phyloP scores from a whole-genome alignment of 768 basidiomycete species.

The Cubamyces lactineus region DNA sequence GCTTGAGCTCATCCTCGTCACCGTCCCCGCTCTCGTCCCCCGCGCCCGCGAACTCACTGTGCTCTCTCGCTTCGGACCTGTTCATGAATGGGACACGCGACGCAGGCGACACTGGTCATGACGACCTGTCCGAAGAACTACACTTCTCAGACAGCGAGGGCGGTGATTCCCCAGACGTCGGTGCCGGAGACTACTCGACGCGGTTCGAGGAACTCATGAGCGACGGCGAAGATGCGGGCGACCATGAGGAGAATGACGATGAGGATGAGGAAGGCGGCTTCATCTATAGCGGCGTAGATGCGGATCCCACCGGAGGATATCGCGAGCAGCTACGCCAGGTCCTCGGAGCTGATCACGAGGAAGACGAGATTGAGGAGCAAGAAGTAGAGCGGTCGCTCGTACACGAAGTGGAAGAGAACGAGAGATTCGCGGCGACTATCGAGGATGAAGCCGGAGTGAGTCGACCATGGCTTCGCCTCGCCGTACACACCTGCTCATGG shows the following conservation, averaged over 20 bases:
- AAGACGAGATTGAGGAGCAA: constrained; percentile 47
- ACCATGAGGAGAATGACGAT: constrained; percentile 33
- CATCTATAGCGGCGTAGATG: constrained; percentile 74
- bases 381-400: constrained; percentile 52
- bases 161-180: constrained; percentile 45
- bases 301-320: constrained; percentile 55
- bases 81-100: constrained; percentile 35
- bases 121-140: constrained; percentile 14
- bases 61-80: constrained; percentile 6
- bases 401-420: constrained; percentile 42
- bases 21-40: neutral
- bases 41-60: neutral
- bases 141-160: constrained; percentile 47
- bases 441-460: constrained; percentile 41
- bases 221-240: constrained; percentile 36
- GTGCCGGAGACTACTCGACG: constrained; percentile 62
- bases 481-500: constrained; percentile 30
- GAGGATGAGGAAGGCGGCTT: constrained; percentile 65
- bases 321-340: constrained; percentile 71
- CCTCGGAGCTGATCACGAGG: constrained; percentile 64
- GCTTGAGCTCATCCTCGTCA: constrained; percentile 9
- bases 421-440: constrained; percentile 34
- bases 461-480: constrained; percentile 25
- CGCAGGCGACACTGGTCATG: constrained; percentile 8
- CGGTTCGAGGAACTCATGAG: constrained; percentile 71